Evolutionary conservation across 805 yeast genomes (phyloP).

Genomic region (Saccharomycopsis capsularis): DNA sequence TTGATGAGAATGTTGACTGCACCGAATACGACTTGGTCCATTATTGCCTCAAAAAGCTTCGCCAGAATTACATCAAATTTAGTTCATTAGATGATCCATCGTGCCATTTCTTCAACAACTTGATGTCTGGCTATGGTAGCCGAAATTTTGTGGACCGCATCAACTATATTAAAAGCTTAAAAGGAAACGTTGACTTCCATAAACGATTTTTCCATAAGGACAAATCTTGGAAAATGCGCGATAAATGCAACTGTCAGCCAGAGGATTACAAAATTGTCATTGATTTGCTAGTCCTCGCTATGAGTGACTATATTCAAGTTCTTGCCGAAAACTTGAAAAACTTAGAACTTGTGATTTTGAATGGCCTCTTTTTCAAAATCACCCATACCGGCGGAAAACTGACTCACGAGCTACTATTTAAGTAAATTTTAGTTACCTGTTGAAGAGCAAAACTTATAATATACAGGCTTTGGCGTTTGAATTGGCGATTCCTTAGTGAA

Average conservation of each 20-base stretch:
- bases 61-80: conserved; percentile 13
- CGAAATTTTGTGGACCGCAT: neutral
- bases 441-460: no score
- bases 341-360: conserved; percentile 12
- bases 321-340: conserved; percentile 3
- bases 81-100: conserved; percentile 20
- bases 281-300: conserved; percentile 6
- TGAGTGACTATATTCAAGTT: conserved; percentile 8
- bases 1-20: conserved; percentile 18
- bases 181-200: conserved; percentile 10
- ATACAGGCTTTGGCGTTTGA: no score
- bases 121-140: neutral
- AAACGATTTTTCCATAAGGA: conserved; percentile 10
- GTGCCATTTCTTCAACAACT: conserved; percentile 9
- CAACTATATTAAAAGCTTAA: conserved; percentile 13
- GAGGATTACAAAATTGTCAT: conserved; percentile 9
- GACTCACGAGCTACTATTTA: no score
- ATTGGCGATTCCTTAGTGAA: no score
- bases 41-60: conserved; percentile 7
- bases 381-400: neutral
- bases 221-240: conserved; percentile 16
- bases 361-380: conserved; percentile 14
- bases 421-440: no score
- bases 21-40: conserved; percentile 15
- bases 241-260: conserved; percentile 3